These are phyloP conservation scores for Ulvella scutata DNA, from an alignment of 139 green algal species.

Conservation along the genomic window DNA sequence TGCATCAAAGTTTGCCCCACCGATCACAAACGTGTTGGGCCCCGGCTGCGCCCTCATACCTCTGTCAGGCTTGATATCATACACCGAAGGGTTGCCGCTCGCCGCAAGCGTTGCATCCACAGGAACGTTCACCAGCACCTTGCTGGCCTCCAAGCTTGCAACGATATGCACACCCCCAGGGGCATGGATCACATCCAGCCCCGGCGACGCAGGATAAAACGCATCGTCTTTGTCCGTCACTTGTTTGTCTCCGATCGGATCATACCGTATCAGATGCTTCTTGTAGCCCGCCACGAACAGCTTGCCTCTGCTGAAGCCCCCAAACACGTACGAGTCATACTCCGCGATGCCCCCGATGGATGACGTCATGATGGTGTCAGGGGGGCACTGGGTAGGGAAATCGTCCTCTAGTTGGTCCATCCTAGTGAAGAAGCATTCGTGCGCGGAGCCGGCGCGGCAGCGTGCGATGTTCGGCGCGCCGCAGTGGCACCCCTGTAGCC, in stretches of 20 bases:
- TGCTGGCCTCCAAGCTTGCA: background rate
- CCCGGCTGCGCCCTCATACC: background rate
- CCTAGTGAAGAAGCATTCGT: background rate
- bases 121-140: background rate
- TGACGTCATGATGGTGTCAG: background rate
- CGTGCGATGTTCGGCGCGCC: background rate
- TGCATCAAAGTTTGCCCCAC: background rate
- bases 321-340: constrained; percentile 1
- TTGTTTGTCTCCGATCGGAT: background rate
- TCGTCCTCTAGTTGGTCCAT: background rate
- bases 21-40: background rate
- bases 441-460: background rate
- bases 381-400: background rate
- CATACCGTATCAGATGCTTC: background rate
- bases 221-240: background rate
- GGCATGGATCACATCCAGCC: background rate
- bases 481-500: background rate
- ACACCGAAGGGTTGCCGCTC: background rate
- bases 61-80: background rate
- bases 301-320: background rate
- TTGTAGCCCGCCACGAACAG: background rate
- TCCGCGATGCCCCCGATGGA: background rate
- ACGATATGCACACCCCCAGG: background rate
- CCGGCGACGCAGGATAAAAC: background rate
- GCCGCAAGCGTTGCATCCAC: background rate